Conservation (phyloP, 345 rosid species). For the Salix brachista region DNA sequence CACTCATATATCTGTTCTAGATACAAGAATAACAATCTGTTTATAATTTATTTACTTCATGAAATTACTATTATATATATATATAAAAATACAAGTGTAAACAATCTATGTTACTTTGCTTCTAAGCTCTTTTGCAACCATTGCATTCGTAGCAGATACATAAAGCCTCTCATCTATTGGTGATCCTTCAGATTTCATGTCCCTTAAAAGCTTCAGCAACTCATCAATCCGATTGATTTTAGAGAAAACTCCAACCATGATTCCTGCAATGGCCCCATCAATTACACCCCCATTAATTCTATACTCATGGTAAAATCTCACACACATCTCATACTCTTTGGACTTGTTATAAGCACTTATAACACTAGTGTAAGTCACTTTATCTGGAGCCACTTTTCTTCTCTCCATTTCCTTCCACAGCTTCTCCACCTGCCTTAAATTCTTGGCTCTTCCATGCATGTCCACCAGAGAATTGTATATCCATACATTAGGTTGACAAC, state of each 20-base stretch:
- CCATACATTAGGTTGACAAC: constrained; percentile 76
- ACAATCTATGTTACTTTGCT: constrained; percentile 9
- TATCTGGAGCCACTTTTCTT: constrained; percentile 62
- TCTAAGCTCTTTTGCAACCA: constrained; percentile 67
- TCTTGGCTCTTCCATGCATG: constrained; percentile 71
- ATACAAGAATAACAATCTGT: too few species aligned
- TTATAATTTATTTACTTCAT: too few species aligned
- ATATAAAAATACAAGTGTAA: background rate
- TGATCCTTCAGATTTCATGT: constrained; percentile 60
- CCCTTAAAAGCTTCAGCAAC: constrained; percentile 63
- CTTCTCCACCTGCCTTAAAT: constrained; percentile 68
- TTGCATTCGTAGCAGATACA: constrained; percentile 58
- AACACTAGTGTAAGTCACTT: constrained; percentile 71
- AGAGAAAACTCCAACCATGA: constrained; percentile 81
- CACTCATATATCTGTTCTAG: too few species aligned
- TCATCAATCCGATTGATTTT: constrained; percentile 61
- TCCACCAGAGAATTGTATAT: constrained; percentile 75
- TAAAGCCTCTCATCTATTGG: constrained; percentile 62
- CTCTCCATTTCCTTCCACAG: constrained; percentile 82
- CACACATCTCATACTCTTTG: constrained; percentile 53
- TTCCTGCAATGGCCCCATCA: constrained; percentile 73
- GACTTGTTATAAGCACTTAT: constrained; percentile 65
- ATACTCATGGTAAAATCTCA: constrained; percentile 55
- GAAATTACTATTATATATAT: too few species aligned
- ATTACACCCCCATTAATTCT: constrained; percentile 52